A percentile compares a stretch with the other conserved stretches of the same genome.
Conservation (phyloP, 1,284 basidiomycete genomes). For the Ganoderma meredithae region DNA sequence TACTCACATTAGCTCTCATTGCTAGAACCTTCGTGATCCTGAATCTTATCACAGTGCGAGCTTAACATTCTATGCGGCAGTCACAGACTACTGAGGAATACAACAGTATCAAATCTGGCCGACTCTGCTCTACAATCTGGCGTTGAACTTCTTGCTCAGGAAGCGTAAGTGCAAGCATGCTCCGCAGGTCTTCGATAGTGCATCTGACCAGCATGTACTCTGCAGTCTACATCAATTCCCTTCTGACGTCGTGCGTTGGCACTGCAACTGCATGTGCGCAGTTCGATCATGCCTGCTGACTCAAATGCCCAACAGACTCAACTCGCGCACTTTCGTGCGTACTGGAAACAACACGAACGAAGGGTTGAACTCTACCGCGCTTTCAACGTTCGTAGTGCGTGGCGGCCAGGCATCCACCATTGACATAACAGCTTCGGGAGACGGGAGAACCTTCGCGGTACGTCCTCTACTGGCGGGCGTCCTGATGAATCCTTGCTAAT, state of each 20-base stretch:
- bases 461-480: too few relatives aligned
- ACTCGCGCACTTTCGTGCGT: too few relatives aligned
- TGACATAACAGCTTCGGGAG: too few relatives aligned
- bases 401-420: too few relatives aligned
- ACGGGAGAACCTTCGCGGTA: too few relatives aligned
- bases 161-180: background rate
- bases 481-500: too few relatives aligned
- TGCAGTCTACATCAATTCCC: constrained; percentile 2
- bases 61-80: background rate
- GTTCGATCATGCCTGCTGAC: too few relatives aligned
- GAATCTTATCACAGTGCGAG: background rate
- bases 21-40: background rate
- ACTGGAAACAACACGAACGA: too few relatives aligned
- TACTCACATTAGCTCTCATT: background rate
- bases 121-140: background rate
- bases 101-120: background rate
- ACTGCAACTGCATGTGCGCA: background rate
- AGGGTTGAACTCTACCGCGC: too few relatives aligned
- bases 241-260: background rate
- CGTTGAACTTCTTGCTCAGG: background rate
- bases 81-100: background rate
- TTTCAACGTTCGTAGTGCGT: too few relatives aligned
- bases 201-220: background rate
- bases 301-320: too few relatives aligned
- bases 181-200: background rate